phyloP scores from a whole-genome alignment of 805 yeast species.

The Saccharomycopsis selenospora region DNA sequence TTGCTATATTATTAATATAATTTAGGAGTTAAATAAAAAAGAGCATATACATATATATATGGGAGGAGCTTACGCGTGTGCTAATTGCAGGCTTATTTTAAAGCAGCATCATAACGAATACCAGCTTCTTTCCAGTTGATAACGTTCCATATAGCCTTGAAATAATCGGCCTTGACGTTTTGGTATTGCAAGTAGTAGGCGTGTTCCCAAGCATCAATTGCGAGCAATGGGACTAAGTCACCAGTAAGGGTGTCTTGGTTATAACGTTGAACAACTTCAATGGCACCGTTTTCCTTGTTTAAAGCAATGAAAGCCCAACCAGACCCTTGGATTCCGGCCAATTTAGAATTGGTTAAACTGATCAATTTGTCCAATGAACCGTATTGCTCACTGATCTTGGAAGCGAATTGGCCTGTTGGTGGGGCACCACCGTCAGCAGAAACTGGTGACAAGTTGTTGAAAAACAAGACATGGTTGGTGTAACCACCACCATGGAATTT shows the following conservation, averaged over 20 bases:
- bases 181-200: conserved; percentile 92
- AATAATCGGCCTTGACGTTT: conserved; percentile 86
- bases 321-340: conserved; percentile 89
- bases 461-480: conserved; percentile 78
- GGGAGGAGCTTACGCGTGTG: no score
- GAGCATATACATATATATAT: no score
- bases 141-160: conserved; percentile 91
- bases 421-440: conserved; percentile 70
- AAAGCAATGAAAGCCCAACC: conserved; percentile 93
- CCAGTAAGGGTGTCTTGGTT: conserved; percentile 85
- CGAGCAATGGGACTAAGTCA: conserved; percentile 62
- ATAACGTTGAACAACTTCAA: conserved; percentile 73
- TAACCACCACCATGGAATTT: conserved; percentile 93
- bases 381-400: conserved; percentile 54
- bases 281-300: conserved; percentile 64
- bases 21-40: no score
- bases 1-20: no score
- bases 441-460: conserved; percentile 80
- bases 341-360: conserved; percentile 51
- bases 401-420: conserved; percentile 47
- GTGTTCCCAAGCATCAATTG: conserved; percentile 96
- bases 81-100: neutral
- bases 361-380: conserved; percentile 70
- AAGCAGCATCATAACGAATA: conserved; percentile 45
- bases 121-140: conserved; percentile 91